Percentiles rank a stretch among this genome's conserved stretches.
Evolutionary conservation across 1,284 basidiomycete species (phyloP).

Genomic region (Ceratobasidium sp.): DNA sequence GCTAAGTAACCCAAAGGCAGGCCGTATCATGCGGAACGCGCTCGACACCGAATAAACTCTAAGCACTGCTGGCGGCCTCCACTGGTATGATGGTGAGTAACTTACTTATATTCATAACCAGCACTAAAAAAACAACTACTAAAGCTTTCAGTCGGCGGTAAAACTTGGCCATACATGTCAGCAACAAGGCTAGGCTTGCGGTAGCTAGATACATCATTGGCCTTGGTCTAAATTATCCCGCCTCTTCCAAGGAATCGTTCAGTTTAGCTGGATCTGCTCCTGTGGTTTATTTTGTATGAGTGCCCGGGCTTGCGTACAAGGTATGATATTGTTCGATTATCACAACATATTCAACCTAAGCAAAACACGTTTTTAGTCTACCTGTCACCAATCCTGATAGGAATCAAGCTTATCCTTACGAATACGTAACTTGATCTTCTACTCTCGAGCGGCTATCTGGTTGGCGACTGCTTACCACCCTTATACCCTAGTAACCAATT

Average conservation of each 20-base stretch:
- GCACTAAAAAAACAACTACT: background rate
- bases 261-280: slow-evolving; percentile 42
- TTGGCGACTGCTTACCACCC: no score
- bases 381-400: slow-evolving; percentile 48
- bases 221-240: slow-evolving; percentile 36
- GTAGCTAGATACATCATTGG: background rate
- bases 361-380: background rate
- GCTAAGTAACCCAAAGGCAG: no score
- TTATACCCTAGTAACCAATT: no score
- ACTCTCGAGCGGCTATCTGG: no score
- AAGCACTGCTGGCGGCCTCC: slow-evolving; percentile 10
- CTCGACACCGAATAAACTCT: slow-evolving; percentile 55
- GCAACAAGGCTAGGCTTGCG: slow-evolving; percentile 8
- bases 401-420: slow-evolving; percentile 50
- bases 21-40: no score
- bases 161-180: slow-evolving; percentile 46
- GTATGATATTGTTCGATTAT: background rate
- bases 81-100: slow-evolving; percentile 49
- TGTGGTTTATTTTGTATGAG: no score
- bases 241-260: slow-evolving; percentile 40
- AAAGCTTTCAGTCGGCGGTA: slow-evolving; percentile 46
- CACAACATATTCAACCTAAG: background rate
- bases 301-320: slow-evolving; percentile 42
- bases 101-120: no score
- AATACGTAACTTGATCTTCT: slow-evolving; percentile 34